These are phyloP conservation scores for Rehmannia glutinosa DNA, from an alignment of 257 asterid genomes.

Conservation along the genomic window DNA sequence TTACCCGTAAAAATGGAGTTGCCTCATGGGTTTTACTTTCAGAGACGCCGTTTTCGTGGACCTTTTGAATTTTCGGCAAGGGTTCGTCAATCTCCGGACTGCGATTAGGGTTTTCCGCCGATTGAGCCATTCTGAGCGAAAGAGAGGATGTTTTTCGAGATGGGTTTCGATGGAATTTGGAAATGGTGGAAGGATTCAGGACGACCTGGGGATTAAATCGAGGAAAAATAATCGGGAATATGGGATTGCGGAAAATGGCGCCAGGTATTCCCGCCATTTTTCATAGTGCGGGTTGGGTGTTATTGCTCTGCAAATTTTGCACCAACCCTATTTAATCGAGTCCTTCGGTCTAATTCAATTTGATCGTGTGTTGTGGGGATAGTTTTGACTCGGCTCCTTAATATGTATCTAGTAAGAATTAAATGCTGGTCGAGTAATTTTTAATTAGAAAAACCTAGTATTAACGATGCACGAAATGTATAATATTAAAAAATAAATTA, in stretches of 20 bases:
- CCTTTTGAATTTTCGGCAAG: background rate
- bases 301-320: background rate
- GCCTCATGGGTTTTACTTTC: slow-evolving; percentile 8
- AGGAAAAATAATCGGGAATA: background rate
- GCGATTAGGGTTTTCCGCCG: slow-evolving; percentile 7
- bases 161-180: background rate
- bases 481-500: no score
- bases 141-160: background rate
- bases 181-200: background rate
- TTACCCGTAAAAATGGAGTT: slow-evolving; percentile 32
- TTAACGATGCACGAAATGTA: no score
- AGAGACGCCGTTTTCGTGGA: slow-evolving; percentile 13
- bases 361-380: no score
- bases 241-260: slow-evolving; percentile 15
- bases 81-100: slow-evolving; percentile 2
- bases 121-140: background rate
- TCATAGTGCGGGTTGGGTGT: background rate
- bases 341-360: no score
- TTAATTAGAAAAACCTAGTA: no score
- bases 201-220: background rate
- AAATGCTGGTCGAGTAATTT: no score
- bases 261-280: slow-evolving; percentile 21
- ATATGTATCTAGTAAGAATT: no score
- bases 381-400: no score
- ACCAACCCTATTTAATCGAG: no score